Conservation (phyloP, 1,139 yeast species). For the Yamadazyma spencermartinsiae region DNA sequence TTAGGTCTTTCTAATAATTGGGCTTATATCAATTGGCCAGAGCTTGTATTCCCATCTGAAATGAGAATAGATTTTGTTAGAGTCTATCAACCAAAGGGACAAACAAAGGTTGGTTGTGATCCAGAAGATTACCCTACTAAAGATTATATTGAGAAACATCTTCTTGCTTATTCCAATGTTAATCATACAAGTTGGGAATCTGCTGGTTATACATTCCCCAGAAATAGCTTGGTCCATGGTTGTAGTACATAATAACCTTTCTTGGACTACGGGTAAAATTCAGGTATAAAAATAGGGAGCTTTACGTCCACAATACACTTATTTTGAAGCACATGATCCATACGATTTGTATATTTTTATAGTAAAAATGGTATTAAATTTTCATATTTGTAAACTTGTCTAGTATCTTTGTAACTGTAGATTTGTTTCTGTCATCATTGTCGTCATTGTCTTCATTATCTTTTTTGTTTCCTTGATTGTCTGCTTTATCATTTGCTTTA, state of each 20-base stretch:
- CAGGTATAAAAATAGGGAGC: too few relatives aligned
- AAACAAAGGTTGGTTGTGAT: conserved; percentile 64
- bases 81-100: conserved; percentile 67
- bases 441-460: neutral
- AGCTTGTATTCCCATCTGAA: conserved; percentile 64
- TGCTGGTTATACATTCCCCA: conserved; percentile 70
- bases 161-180: conserved; percentile 58
- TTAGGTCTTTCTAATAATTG: conserved; percentile 79
- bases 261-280: too few relatives aligned
- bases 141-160: conserved; percentile 67
- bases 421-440: neutral
- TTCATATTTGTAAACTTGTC: neutral
- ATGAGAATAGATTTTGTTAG: conserved; percentile 76
- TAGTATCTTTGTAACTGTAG: neutral
- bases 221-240: conserved; percentile 26
- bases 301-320: neutral
- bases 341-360: conserved; percentile 4
- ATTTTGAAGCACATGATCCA: conserved; percentile 1
- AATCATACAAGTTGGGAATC: conserved; percentile 66
- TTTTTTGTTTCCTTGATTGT: neutral
- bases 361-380: neutral
- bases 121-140: conserved; percentile 72
- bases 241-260: too few relatives aligned
- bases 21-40: conserved; percentile 81
- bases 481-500: too few relatives aligned